Evolutionary conservation across 2,329 filamentous ascomycete genomes (phyloP).

Genomic region (Sarocladiaceae sp.): DNA sequence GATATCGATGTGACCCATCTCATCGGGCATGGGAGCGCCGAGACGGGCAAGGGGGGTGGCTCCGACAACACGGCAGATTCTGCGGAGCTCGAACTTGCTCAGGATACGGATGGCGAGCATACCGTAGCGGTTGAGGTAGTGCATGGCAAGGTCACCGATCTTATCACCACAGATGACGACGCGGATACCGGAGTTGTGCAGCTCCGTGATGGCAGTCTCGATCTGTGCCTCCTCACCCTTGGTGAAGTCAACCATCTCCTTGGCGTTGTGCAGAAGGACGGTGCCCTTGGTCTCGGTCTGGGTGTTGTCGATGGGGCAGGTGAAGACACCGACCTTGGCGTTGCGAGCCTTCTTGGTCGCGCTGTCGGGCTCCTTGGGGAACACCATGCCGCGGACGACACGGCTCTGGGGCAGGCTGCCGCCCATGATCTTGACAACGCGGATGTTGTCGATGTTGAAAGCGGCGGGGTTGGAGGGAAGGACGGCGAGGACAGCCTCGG

Average conservation of each 20-base stretch:
- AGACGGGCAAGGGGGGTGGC: slow-evolving; percentile 94
- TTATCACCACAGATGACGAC: slow-evolving; percentile 90
- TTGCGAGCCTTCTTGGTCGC: slow-evolving; percentile 83
- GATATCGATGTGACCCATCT: slow-evolving; percentile 92
- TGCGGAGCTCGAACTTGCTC: slow-evolving; percentile 95
- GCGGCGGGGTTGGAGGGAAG: slow-evolving; percentile 92
- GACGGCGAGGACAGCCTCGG: slow-evolving; percentile 80
- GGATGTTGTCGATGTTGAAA: slow-evolving; percentile 99
- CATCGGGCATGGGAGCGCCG: slow-evolving; percentile 98
- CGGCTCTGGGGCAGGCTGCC: slow-evolving; percentile 90
- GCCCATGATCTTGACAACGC: slow-evolving; percentile 99
- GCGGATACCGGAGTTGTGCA: slow-evolving; percentile 87
- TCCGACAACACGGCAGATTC: slow-evolving; percentile 92
- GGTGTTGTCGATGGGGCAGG: slow-evolving; percentile 89
- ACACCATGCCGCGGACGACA: slow-evolving; percentile 98
- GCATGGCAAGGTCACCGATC: slow-evolving; percentile 92
- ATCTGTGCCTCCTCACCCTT: slow-evolving; percentile 94
- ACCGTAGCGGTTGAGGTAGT: slow-evolving; percentile 96
- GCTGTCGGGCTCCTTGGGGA: slow-evolving; percentile 91
- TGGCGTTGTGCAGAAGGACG: slow-evolving; percentile 90
- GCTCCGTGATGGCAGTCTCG: slow-evolving; percentile 87
- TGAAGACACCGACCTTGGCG: slow-evolving; percentile 96
- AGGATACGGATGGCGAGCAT: slow-evolving; percentile 96
- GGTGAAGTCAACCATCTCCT: slow-evolving; percentile 98
- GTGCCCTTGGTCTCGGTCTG: slow-evolving; percentile 99